Evolutionary conservation across 129 eudicot genomes (phyloP).

Genomic region (Pittosporum tobira): DNA sequence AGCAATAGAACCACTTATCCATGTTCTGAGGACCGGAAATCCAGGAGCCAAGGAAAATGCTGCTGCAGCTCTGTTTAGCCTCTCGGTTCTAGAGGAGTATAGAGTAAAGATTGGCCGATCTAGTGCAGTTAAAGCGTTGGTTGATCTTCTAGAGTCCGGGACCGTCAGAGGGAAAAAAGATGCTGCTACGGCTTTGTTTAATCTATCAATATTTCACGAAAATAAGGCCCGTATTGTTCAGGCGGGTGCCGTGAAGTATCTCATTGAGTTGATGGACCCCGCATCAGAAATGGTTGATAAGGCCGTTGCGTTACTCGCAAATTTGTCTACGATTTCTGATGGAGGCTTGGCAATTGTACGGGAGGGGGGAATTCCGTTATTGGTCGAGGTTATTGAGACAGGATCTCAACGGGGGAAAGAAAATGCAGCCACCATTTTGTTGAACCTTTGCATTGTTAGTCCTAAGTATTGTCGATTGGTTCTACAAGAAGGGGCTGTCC

Average conservation of each 20-base stretch:
- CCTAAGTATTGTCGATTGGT: conserved; percentile 72
- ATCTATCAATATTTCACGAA: conserved; percentile 80
- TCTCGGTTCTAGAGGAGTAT: conserved; percentile 74
- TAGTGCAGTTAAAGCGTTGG: conserved; percentile 75
- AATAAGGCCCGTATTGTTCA: conserved; percentile 89
- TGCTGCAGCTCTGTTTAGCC: conserved; percentile 81
- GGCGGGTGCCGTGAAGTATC: conserved; percentile 77
- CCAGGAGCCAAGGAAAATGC: conserved; percentile 73
- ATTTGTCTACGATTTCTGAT: conserved; percentile 57
- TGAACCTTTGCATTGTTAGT: conserved; percentile 71
- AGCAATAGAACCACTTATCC: conserved; percentile 73
- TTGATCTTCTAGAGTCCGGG: conserved; percentile 59
- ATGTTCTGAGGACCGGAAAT: conserved; percentile 64
- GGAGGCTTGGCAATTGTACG: conserved; percentile 68
- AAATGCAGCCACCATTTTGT: conserved; percentile 70
- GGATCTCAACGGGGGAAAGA: conserved; percentile 93
- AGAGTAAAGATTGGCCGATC: conserved; percentile 77
- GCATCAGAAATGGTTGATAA: conserved; percentile 70
- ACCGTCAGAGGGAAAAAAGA: conserved; percentile 88
- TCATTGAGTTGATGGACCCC: conserved; percentile 63
- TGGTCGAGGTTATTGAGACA: conserved; percentile 77
- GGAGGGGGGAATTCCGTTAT: conserved; percentile 69
- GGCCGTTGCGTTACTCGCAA: conserved; percentile 81
- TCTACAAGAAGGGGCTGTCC: conserved; percentile 97
- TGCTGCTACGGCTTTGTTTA: conserved; percentile 86